Evolutionary conservation across 805 yeast genomes (phyloP).

Genomic region (Osmozyma mogii): DNA sequence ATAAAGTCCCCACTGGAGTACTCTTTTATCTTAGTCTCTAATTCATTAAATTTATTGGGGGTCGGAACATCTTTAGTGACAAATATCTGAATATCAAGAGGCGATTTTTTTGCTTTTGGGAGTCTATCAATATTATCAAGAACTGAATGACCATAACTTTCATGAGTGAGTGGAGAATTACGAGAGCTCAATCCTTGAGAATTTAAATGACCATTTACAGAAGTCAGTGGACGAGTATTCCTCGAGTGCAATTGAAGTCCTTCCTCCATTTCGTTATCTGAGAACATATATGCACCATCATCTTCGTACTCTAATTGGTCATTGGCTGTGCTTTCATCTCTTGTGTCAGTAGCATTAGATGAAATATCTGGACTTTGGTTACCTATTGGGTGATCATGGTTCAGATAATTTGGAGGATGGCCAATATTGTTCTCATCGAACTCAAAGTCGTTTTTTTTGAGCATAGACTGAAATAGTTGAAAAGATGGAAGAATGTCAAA

Average conservation of each 20-base stretch:
- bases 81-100: slow-evolving; percentile 40
- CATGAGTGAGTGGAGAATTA: slow-evolving; percentile 7
- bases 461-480: slow-evolving; percentile 53
- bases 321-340: no score
- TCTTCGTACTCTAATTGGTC: slow-evolving; percentile 6
- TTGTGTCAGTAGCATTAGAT: no score
- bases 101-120: slow-evolving; percentile 34
- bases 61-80: slow-evolving; percentile 47
- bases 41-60: slow-evolving; percentile 32
- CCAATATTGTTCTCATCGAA: slow-evolving; percentile 26
- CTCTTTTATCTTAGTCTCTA: slow-evolving; percentile 39
- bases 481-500: slow-evolving; percentile 62
- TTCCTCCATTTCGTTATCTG: slow-evolving; percentile 11
- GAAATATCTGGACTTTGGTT: no score
- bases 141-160: slow-evolving; percentile 36
- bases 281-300: slow-evolving; percentile 12
- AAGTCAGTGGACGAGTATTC: neutral
- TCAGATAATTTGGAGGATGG: slow-evolving; percentile 30
- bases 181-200: no score
- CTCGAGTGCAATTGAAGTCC: slow-evolving; percentile 8
- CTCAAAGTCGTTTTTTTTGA: slow-evolving; percentile 34
- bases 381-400: no score
- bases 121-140: slow-evolving; percentile 45
- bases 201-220: neutral
- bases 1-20: slow-evolving; percentile 35